Percentiles rank a stretch among this genome's conserved stretches.
phyloP scores from a whole-genome alignment of 208 protist species.

The Phytomonas sp. region DNA sequence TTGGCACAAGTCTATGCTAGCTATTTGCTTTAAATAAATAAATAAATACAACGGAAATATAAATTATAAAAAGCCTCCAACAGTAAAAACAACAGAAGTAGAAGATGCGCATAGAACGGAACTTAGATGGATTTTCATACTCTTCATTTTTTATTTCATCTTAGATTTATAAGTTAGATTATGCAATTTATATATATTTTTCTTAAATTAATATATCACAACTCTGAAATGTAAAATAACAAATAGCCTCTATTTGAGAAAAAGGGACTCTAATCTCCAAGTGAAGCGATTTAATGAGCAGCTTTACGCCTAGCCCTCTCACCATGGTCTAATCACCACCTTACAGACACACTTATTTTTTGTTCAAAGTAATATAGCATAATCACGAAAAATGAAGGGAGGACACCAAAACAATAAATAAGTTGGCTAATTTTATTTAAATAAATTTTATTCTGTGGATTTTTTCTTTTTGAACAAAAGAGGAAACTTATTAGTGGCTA shows the following conservation, averaged over 20 bases:
- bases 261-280: neutral
- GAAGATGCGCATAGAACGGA: neutral
- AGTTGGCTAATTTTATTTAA: neutral
- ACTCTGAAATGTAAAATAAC: slow-evolving; percentile 11
- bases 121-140: neutral
- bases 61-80: slow-evolving; percentile 5
- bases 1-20: neutral
- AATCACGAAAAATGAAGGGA: slow-evolving; percentile 5
- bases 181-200: slow-evolving; percentile 14
- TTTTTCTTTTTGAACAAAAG: slow-evolving; percentile 85
- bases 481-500: slow-evolving; percentile 71
- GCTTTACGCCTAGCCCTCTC: neutral
- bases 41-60: neutral
- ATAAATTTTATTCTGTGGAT: slow-evolving; percentile 21
- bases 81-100: slow-evolving; percentile 9
- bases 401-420: slow-evolving; percentile 1
- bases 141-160: slow-evolving; percentile 5
- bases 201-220: slow-evolving; percentile 12
- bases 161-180: slow-evolving; percentile 9
- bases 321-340: neutral
- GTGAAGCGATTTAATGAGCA: neutral
- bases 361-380: slow-evolving; percentile 7
- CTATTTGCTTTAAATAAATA: neutral
- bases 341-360: slow-evolving; percentile 5
- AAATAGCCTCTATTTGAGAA: slow-evolving; percentile 2